Conservation (phyloP, 2,329 filamentous ascomycete species). For the Oidium heveae region DNA sequence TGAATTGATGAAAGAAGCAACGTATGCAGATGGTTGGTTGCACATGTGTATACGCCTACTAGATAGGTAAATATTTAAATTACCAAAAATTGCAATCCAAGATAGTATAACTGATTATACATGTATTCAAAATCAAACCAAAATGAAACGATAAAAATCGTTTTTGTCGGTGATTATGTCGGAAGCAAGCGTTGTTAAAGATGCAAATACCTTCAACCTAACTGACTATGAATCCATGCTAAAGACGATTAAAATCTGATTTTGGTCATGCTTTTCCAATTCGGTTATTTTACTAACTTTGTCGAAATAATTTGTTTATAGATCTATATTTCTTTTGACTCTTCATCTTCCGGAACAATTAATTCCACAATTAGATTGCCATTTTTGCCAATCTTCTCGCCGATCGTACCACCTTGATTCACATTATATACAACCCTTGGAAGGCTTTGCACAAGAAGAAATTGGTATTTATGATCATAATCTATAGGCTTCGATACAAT, state of each 20-base stretch:
- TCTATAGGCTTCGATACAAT: conserved; percentile 25
- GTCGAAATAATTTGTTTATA: neutral
- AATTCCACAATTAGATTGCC: conserved; percentile 76
- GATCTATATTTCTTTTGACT: conserved; percentile 18
- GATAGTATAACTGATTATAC: no score
- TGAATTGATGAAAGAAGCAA: conserved; percentile 57
- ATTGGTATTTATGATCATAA: conserved; percentile 65
- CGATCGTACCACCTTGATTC: conserved; percentile 37
- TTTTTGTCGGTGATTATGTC: no score
- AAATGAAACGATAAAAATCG: no score
- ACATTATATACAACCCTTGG: conserved; percentile 60
- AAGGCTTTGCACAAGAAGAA: conserved; percentile 64
- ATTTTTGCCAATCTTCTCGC: conserved; percentile 51
- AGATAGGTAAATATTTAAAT: neutral
- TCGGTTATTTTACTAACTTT: no score
- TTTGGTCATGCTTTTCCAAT: no score
- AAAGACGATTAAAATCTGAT: no score
- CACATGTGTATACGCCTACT: conserved; percentile 38
- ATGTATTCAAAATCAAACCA: no score
- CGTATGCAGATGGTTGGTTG: conserved; percentile 83
- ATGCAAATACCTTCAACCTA: no score
- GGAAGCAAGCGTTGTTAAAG: no score
- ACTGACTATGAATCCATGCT: no score
- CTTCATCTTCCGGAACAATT: conserved; percentile 24
- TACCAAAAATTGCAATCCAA: no score